A percentile compares a stretch with the other conserved stretches of the same genome.
Evolutionary conservation across 2,329 filamentous ascomycete species (phyloP).

Genomic region (Chaetomiaceae sp.): DNA sequence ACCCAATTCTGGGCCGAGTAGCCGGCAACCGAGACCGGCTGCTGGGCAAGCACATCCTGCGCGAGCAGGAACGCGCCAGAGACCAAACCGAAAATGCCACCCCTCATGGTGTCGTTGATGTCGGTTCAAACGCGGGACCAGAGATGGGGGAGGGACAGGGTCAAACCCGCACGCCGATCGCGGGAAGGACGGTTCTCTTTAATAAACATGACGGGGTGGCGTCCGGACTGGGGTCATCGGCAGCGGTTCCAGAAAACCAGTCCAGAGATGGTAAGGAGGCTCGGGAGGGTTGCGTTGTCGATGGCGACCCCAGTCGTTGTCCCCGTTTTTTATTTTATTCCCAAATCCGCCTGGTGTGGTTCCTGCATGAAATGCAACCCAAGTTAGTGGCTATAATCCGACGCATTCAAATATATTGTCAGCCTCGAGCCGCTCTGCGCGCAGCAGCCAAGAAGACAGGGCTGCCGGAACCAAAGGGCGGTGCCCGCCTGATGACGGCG

Average conservation of each 20-base stretch:
- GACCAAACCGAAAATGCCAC: conserved; percentile 12
- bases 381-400: conserved; percentile 13
- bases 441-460: not conserved
- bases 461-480: not conserved
- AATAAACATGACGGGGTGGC: not conserved
- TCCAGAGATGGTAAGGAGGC: not conserved
- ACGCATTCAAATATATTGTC: not conserved
- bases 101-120: conserved; percentile 16
- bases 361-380: conserved; percentile 11
- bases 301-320: too few species aligned
- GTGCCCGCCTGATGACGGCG: not conserved
- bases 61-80: conserved; percentile 16
- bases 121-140: not conserved
- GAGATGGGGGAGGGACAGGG: not conserved
- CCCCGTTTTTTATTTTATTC: too few species aligned
- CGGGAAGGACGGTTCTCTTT: not conserved
- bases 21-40: not conserved
- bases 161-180: not conserved
- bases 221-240: not conserved
- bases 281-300: not conserved
- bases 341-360: not conserved
- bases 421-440: not conserved
- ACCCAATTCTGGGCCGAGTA: conserved; percentile 13
- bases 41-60: conserved; percentile 2
- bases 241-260: not conserved